These are phyloP conservation scores for Tripidium arundinaceum DNA, from an alignment of 202 grass and related monocot genomes.

Conservation along the genomic window DNA sequence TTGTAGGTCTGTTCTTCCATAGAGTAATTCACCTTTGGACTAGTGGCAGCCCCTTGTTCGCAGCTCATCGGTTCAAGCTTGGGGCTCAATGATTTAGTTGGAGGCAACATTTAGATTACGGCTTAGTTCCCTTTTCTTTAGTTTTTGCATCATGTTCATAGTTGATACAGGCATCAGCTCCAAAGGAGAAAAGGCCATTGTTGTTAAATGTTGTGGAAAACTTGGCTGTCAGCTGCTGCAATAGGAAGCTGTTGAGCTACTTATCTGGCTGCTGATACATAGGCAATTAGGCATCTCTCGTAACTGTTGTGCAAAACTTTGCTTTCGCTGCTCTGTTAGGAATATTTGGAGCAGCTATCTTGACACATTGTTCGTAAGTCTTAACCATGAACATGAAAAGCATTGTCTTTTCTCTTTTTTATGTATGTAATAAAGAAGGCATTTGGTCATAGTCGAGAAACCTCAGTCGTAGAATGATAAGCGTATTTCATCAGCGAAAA, in stretches of 20 bases:
- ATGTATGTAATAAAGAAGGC: no score
- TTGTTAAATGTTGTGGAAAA: constrained; percentile 1
- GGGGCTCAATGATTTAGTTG: not conserved
- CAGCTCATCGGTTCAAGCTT: not conserved
- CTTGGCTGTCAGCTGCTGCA: not conserved
- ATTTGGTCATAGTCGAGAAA: no score
- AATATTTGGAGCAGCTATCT: not conserved
- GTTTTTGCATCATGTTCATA: constrained; percentile 20
- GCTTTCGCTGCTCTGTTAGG: not conserved
- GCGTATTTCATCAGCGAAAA: no score
- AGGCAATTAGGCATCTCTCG: not conserved
- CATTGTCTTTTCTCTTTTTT: no score
- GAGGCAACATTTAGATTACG: not conserved
- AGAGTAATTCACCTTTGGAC: not conserved
- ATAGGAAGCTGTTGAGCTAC: not conserved
- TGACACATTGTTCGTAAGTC: not conserved
- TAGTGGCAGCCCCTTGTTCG: not conserved
- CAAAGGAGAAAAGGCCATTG: not conserved
- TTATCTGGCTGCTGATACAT: not conserved
- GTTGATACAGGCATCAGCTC: not conserved
- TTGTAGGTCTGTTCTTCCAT: constrained; percentile 8
- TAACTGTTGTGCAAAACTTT: not conserved
- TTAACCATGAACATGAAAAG: not conserved
- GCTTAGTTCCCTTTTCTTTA: not conserved
- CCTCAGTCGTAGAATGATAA: no score